These are phyloP conservation scores for Colletotrichum higginsianum DNA, from an alignment of 2,329 filamentous ascomycete species.

Conservation along the genomic window DNA sequence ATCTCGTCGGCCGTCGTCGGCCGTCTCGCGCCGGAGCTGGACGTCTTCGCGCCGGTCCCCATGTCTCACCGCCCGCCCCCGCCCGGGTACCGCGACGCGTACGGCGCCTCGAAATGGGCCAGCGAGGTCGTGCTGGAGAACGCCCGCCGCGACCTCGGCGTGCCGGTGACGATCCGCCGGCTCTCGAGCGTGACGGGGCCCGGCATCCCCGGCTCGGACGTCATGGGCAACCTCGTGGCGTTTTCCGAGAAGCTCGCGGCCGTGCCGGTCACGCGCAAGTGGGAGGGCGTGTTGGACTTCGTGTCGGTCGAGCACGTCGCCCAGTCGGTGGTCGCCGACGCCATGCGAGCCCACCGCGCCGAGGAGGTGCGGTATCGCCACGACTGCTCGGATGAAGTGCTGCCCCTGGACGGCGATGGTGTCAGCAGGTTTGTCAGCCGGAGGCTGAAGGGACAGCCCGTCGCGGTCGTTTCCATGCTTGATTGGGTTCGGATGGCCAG, in stretches of 20 bases:
- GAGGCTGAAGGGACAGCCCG: not conserved
- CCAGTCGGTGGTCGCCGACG: constrained; percentile 9
- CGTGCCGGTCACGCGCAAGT: not conserved
- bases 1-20: constrained; percentile 51
- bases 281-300: constrained; percentile 17
- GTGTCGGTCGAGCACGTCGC: not conserved
- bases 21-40: constrained; percentile 11
- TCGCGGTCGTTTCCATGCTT: not conserved
- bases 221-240: constrained; percentile 16
- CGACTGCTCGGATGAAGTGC: constrained; percentile 13
- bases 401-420: not conserved
- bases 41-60: constrained; percentile 36
- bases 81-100: constrained; percentile 48
- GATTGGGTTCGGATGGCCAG: constrained; percentile 1
- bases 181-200: constrained; percentile 34
- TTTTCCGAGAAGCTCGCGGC: constrained; percentile 1
- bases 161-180: constrained; percentile 49
- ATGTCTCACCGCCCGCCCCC: constrained; percentile 38
- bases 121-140: constrained; percentile 51
- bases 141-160: constrained; percentile 28
- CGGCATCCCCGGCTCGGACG: not conserved
- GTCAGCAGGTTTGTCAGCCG: constrained; percentile 3
- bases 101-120: constrained; percentile 53
- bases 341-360: not conserved
- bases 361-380: constrained; percentile 8